Evolutionary conservation across 495 filamentous ascomycete genomes (phyloP).

Genomic region (Tuber aestivum): DNA sequence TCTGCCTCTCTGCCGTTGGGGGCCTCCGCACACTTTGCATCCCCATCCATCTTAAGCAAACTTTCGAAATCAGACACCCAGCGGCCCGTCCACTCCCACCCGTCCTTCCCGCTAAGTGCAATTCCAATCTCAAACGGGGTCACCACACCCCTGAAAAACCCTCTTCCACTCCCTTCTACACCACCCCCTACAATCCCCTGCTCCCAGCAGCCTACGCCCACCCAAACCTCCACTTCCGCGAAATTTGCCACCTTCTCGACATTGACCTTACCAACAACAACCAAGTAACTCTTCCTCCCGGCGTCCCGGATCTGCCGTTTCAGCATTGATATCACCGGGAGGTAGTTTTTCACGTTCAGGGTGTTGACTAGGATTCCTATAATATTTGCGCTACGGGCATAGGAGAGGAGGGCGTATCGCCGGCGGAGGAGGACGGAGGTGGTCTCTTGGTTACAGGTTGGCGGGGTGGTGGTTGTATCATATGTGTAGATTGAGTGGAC

Average conservation of each 20-base stretch:
- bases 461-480: conserved; percentile 46
- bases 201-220: conserved; percentile 97
- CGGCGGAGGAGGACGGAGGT: conserved; percentile 60
- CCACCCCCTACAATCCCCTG: conserved; percentile 62
- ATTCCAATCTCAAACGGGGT: conserved; percentile 87
- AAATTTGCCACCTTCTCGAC: conserved; percentile 96
- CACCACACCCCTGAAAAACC: conserved; percentile 74
- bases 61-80: conserved; percentile 49
- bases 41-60: conserved; percentile 39
- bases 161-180: conserved; percentile 51
- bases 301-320: conserved; percentile 62
- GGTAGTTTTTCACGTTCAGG: conserved; percentile 81
- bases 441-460: conserved; percentile 34
- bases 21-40: conserved; percentile 9
- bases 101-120: conserved; percentile 50
- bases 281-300: conserved; percentile 89
- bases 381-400: conserved; percentile 70
- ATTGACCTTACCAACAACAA: conserved; percentile 95
- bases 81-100: conserved; percentile 44
- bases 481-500: conserved; percentile 69
- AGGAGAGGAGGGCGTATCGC: conserved; percentile 78
- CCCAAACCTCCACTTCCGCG: conserved; percentile 88
- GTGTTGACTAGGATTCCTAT: conserved; percentile 95
- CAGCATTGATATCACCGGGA: conserved; percentile 68
- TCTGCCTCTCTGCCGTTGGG: conserved; percentile 19